Evolutionary conservation across 2,329 filamentous ascomycete genomes (phyloP).

Genomic region (Fusarium tricinctum): DNA sequence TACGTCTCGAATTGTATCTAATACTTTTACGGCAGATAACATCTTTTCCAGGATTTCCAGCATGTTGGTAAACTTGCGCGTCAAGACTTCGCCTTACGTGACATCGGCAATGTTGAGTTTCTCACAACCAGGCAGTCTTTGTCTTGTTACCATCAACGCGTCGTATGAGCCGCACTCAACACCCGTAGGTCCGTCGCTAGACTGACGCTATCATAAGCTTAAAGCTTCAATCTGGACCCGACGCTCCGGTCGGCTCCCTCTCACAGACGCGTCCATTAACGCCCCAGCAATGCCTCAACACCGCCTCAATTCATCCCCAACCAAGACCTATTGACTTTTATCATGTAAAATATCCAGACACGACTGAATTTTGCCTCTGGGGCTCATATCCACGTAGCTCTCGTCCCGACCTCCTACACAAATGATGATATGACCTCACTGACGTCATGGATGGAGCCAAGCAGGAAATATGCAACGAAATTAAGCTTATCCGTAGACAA

Average conservation of each 20-base stretch:
- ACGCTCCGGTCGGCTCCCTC: neutral
- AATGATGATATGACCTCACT: constrained; percentile 2
- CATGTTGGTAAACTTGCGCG: too few relatives aligned
- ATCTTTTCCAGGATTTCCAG: too few relatives aligned
- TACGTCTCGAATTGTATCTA: too few relatives aligned
- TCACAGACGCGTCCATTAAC: neutral
- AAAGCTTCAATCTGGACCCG: neutral
- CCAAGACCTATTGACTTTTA: constrained; percentile 1
- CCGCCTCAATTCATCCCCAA: constrained; percentile 20
- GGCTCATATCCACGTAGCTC: neutral
- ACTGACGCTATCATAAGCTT: neutral
- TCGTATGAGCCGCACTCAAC: neutral
- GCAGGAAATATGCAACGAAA: constrained; percentile 14
- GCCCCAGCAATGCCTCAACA: constrained; percentile 20
- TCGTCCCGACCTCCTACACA: neutral
- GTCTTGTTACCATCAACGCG: neutral
- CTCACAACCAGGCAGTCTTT: neutral
- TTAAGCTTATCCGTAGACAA: constrained; percentile 14
- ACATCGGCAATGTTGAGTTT: too few relatives aligned
- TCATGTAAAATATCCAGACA: neutral
- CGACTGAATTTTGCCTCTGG: neutral
- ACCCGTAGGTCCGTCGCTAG: neutral
- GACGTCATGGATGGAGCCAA: constrained; percentile 12
- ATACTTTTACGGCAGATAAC: too few relatives aligned
- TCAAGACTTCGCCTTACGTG: too few relatives aligned